Percentiles rank a stretch among this genome's conserved stretches.
phyloP scores from a whole-genome alignment of 2,329 filamentous ascomycete genomes.

The Penicillium sp. region DNA sequence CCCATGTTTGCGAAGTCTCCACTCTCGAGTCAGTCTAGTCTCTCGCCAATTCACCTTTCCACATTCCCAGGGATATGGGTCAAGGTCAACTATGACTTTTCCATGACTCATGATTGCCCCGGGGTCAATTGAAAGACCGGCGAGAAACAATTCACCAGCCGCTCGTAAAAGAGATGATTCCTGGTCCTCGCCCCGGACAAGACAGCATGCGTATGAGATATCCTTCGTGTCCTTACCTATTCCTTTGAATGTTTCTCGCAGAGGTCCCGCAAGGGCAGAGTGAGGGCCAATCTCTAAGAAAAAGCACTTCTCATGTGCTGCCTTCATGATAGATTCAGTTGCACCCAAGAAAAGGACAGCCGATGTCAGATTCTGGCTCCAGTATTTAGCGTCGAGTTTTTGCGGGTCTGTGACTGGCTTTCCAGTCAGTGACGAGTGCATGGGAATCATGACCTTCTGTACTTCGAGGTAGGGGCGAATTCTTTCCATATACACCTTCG shows the following conservation, averaged over 20 bases:
- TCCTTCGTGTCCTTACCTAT: neutral
- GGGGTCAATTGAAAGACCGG: too few relatives aligned
- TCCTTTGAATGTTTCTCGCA: constrained; percentile 20
- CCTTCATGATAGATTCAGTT: neutral
- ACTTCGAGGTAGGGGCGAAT: too few relatives aligned
- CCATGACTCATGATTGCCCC: too few relatives aligned
- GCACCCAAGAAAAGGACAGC: constrained; percentile 27
- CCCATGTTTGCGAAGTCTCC: constrained; percentile 10
- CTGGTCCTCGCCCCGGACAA: too few relatives aligned
- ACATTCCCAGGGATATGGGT: constrained; percentile 45
- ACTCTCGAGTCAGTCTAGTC: constrained; percentile 6
- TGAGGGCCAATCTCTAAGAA: constrained; percentile 31
- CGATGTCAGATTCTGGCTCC: constrained; percentile 24
- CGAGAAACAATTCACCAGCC: too few relatives aligned
- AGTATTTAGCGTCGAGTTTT: constrained; percentile 21
- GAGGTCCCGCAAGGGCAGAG: constrained; percentile 22
- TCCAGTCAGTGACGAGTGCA: neutral
- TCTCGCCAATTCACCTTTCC: constrained; percentile 39
- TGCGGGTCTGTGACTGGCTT: constrained; percentile 12
- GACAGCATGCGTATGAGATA: too few relatives aligned
- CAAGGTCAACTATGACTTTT: neutral
- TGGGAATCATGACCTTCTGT: too few relatives aligned
- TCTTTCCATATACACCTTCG: too few relatives aligned
- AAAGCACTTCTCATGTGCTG: neutral
- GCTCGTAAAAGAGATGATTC: too few relatives aligned